Conservation (phyloP, 805 yeast species). For the Tetrapisispora pingtungensis region DNA sequence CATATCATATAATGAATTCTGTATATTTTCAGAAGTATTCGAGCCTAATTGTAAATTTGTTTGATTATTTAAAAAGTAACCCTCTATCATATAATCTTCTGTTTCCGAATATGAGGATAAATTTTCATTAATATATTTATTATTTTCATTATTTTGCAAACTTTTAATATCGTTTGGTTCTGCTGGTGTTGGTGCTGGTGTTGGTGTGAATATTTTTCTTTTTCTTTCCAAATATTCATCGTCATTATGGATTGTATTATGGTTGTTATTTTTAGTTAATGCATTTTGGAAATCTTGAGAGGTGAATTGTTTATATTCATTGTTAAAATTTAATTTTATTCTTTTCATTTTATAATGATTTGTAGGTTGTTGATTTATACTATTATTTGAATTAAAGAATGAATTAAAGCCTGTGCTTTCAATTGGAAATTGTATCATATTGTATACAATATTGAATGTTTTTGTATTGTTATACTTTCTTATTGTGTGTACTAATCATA, state of each 20-base stretch:
- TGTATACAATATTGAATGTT: too few relatives aligned
- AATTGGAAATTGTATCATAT: conserved; percentile 1
- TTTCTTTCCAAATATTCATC: background rate
- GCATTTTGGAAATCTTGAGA: background rate
- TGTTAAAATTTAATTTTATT: background rate
- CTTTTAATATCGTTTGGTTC: background rate
- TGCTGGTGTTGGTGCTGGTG: conserved; percentile 4
- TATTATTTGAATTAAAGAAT: background rate
- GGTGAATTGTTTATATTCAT: background rate
- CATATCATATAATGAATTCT: conserved; percentile 17
- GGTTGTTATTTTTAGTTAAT: background rate
- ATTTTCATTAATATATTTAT: background rate
- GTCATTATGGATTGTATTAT: background rate
- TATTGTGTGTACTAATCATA: too few relatives aligned
- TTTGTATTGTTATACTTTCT: too few relatives aligned
- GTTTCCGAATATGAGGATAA: conserved; percentile 14
- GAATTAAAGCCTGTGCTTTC: background rate
- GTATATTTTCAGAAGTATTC: conserved; percentile 6
- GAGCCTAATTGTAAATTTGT: background rate
- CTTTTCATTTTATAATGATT: background rate
- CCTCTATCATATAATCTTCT: conserved; percentile 24
- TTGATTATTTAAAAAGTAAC: conserved; percentile 7
- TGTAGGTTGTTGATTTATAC: background rate
- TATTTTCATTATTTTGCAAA: background rate
- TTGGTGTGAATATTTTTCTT: conserved; percentile 1